A percentile compares a stretch with the other conserved stretches of the same genome.
These are phyloP conservation scores for Leucosporidium creatinivorum DNA, from an alignment of 768 basidiomycete genomes.

Conservation along the genomic window DNA sequence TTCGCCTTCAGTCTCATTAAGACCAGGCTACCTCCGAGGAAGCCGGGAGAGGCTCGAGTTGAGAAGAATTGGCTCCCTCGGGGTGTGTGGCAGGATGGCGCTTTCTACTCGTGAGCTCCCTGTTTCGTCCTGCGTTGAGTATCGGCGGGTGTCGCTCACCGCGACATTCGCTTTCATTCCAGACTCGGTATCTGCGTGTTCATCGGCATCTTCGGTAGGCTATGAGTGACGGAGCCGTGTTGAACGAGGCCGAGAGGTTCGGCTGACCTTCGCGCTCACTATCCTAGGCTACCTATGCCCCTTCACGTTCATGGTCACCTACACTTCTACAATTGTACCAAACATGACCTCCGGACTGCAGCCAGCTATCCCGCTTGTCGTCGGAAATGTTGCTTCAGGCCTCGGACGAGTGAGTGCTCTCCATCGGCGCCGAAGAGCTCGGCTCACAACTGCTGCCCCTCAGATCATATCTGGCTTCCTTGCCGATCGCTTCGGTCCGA, in stretches of 20 bases:
- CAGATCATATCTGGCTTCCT: neutral
- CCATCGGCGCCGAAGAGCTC: no score
- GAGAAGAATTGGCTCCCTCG: neutral
- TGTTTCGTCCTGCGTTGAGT: no score
- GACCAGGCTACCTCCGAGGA: neutral
- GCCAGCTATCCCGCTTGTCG: neutral
- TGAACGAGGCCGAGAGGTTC: neutral
- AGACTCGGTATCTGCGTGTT: neutral
- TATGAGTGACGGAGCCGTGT: no score
- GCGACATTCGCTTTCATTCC: no score
- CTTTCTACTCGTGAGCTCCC: neutral
- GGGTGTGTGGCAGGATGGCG: neutral
- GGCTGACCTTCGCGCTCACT: no score
- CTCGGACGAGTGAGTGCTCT: neutral
- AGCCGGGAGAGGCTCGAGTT: neutral
- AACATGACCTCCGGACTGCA: neutral
- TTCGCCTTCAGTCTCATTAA: neutral
- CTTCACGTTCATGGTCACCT: neutral
- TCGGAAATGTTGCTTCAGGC: neutral
- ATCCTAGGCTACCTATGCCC: no score
- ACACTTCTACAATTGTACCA: neutral
- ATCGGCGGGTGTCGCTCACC: no score
- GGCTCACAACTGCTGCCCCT: neutral
- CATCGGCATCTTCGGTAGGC: neutral
- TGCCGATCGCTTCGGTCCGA: neutral